These are phyloP conservation scores for Trichocladium uniseriatum DNA, from an alignment of 495 filamentous ascomycete species.

Conservation along the genomic window DNA sequence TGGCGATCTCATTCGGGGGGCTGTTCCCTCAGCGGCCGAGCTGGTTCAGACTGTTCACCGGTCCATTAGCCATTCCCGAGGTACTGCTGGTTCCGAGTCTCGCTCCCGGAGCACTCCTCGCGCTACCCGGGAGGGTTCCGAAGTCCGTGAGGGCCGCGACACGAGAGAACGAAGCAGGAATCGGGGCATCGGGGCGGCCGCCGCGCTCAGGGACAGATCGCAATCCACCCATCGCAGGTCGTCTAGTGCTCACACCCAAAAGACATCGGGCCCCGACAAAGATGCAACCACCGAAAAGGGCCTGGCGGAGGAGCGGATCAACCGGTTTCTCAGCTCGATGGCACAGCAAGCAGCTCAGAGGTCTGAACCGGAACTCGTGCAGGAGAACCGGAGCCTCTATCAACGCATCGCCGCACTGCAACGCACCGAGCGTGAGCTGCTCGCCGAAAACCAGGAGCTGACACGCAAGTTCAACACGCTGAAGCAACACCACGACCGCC, in stretches of 20 bases:
- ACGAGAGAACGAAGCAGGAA: background rate
- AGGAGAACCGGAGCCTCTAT: conserved; percentile 11
- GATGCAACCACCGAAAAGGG: background rate
- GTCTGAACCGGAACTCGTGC: conserved; percentile 1
- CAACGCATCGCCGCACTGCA: conserved; percentile 13
- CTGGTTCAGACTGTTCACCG: conserved; percentile 2
- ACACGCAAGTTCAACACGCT: background rate
- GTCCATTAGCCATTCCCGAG: background rate
- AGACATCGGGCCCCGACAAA: background rate
- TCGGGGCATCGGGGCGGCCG: background rate
- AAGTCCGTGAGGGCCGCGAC: background rate
- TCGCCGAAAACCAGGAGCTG: conserved; percentile 12
- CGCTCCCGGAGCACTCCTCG: background rate
- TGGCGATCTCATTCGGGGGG: background rate
- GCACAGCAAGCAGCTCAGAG: background rate
- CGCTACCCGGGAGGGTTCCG: background rate
- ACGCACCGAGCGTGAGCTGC: conserved; percentile 12
- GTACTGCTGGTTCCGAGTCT: background rate
- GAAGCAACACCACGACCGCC: conserved; percentile 6
- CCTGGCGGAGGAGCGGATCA: conserved; percentile 1
- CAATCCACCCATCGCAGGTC: too few species aligned
- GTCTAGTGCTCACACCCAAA: too few species aligned
- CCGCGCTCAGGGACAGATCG: background rate
- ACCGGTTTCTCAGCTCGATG: conserved; percentile 1
- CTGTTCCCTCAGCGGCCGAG: conserved; percentile 1